Evolutionary conservation across 202 grass and related monocot species (phyloP).

Genomic region (Setaria viridis): DNA sequence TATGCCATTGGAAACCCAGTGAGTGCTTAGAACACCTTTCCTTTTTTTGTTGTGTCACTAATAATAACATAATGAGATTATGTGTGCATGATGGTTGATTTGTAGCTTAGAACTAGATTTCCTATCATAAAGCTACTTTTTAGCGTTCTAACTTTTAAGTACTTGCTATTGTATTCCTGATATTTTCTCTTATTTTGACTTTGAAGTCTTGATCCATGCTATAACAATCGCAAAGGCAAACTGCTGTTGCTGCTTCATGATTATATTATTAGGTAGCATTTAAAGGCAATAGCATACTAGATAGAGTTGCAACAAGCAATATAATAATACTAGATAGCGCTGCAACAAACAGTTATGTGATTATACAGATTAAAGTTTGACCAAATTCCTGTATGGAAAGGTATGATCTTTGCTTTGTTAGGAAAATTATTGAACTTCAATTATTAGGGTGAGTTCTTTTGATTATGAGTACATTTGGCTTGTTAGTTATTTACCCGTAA

Average conservation of each 20-base stretch:
- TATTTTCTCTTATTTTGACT: slow-evolving; percentile 2
- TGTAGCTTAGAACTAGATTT: neutral
- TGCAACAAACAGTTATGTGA: slow-evolving; percentile 1
- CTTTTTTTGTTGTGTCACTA: slow-evolving; percentile 14
- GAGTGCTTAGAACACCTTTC: slow-evolving; percentile 49
- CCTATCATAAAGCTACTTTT: neutral
- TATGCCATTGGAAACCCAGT: slow-evolving; percentile 99
- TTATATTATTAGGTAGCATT: neutral
- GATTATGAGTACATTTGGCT: neutral
- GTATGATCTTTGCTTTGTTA: neutral
- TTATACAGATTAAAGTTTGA: neutral
- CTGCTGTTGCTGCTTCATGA: neutral
- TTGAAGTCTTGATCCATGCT: neutral
- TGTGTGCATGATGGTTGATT: neutral
- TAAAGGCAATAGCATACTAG: neutral
- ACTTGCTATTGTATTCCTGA: neutral
- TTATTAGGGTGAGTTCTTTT: neutral
- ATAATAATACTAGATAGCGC: neutral
- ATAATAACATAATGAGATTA: slow-evolving; percentile 1
- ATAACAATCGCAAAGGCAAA: neutral
- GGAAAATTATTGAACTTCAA: neutral
- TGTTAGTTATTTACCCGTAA: neutral
- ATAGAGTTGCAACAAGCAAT: neutral
- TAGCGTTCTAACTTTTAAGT: neutral
- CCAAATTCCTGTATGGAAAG: neutral